Conservation (phyloP, 2,329 filamentous ascomycete genomes). For the Sclerotinia borealis region DNA sequence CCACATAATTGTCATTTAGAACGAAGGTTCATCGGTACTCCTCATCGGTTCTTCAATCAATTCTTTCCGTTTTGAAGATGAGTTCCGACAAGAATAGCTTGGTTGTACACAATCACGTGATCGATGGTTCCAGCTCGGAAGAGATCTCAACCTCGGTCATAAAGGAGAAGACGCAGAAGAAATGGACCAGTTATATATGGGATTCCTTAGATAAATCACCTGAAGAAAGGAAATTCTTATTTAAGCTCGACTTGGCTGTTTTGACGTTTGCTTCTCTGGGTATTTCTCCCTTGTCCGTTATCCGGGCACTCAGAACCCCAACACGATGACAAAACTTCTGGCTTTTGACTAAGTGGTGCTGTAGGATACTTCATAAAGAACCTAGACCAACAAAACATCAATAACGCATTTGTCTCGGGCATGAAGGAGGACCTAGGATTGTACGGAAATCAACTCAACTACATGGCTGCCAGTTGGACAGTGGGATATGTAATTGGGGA, state of each 20-base stretch:
- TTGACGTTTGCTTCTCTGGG: slow-evolving; percentile 25
- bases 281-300: background rate
- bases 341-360: background rate
- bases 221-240: slow-evolving; percentile 41
- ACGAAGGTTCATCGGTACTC: background rate
- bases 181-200: slow-evolving; percentile 37
- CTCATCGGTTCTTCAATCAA: no score
- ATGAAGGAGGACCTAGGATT: slow-evolving; percentile 43
- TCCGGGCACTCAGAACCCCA: background rate
- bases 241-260: slow-evolving; percentile 44
- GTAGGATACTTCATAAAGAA: slow-evolving; percentile 46
- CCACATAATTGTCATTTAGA: background rate
- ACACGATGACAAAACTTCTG: background rate
- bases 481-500: slow-evolving; percentile 48
- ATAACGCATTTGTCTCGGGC: slow-evolving; percentile 42
- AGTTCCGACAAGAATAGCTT: slow-evolving; percentile 4
- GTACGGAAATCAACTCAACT: slow-evolving; percentile 42
- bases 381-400: slow-evolving; percentile 40
- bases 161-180: slow-evolving; percentile 22
- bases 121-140: background rate
- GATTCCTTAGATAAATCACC: slow-evolving; percentile 45
- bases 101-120: slow-evolving; percentile 2
- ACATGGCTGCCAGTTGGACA: slow-evolving; percentile 16
- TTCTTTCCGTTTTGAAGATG: slow-evolving; percentile 1
- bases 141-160: background rate